These are phyloP conservation scores for Keithomyces neogunnii DNA, from an alignment of 2,329 filamentous ascomycete species.

Conservation along the genomic window DNA sequence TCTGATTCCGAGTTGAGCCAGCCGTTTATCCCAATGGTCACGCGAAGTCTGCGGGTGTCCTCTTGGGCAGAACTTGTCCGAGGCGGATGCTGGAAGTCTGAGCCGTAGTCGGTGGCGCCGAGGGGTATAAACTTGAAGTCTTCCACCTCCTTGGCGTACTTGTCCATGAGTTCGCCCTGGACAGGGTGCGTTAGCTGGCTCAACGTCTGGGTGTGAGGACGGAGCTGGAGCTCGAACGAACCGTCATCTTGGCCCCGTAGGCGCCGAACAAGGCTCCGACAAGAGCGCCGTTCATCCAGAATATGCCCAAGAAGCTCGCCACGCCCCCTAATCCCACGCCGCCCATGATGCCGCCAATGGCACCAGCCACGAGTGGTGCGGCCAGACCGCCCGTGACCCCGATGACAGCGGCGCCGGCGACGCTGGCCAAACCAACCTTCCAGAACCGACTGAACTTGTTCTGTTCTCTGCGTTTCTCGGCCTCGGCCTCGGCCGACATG, in stretches of 20 bases:
- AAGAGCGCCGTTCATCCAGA: slow-evolving; percentile 78
- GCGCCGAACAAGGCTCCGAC: slow-evolving; percentile 85
- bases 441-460: slow-evolving; percentile 65
- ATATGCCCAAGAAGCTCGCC: slow-evolving; percentile 75
- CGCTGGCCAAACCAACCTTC: slow-evolving; percentile 85
- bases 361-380: slow-evolving; percentile 78
- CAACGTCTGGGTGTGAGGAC: no score
- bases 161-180: slow-evolving; percentile 73
- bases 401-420: slow-evolving; percentile 83
- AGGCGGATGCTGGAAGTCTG: slow-evolving; percentile 5
- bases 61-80: slow-evolving; percentile 16
- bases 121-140: slow-evolving; percentile 75
- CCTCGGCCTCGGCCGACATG: slow-evolving; percentile 70
- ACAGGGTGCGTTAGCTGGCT: neutral
- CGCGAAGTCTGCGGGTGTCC: slow-evolving; percentile 48
- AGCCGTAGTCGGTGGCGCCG: slow-evolving; percentile 34
- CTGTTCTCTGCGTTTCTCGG: slow-evolving; percentile 62
- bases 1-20: slow-evolving; percentile 74
- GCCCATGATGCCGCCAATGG: slow-evolving; percentile 76
- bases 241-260: slow-evolving; percentile 69
- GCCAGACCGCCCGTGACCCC: slow-evolving; percentile 88
- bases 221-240: slow-evolving; percentile 14
- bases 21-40: slow-evolving; percentile 81
- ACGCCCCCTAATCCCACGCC: slow-evolving; percentile 78
- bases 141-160: slow-evolving; percentile 79